A percentile compares a stretch with the other conserved stretches of the same genome.
These are phyloP conservation scores for Xylaria sp. DNA, from an alignment of 2,329 filamentous ascomycete genomes.

Conservation along the genomic window DNA sequence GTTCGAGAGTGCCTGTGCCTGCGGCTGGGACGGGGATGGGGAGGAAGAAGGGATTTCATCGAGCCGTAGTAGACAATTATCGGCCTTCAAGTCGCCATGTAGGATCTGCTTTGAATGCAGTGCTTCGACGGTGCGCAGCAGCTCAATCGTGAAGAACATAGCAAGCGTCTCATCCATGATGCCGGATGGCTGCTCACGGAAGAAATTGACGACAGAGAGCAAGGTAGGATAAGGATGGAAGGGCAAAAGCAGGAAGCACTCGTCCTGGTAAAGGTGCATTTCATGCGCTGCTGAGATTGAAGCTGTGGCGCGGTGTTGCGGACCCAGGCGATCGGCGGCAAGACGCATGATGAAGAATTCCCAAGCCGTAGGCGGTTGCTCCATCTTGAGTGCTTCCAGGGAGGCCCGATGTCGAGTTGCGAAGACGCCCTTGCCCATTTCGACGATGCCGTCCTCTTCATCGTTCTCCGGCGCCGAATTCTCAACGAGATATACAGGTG, in stretches of 20 bases:
- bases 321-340: slow-evolving; percentile 78
- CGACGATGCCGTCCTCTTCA: slow-evolving; percentile 55
- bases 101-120: slow-evolving; percentile 82
- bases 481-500: slow-evolving; percentile 92
- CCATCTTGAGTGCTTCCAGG: slow-evolving; percentile 93
- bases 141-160: slow-evolving; percentile 95
- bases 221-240: slow-evolving; percentile 90
- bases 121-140: slow-evolving; percentile 88
- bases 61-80: slow-evolving; percentile 92
- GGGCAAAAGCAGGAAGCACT: slow-evolving; percentile 88
- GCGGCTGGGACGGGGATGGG: slow-evolving; percentile 18
- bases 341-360: slow-evolving; percentile 96
- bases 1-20: slow-evolving; percentile 58
- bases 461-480: slow-evolving; percentile 66
- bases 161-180: slow-evolving; percentile 90
- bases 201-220: slow-evolving; percentile 92
- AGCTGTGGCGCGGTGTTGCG: slow-evolving; percentile 74
- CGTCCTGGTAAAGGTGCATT: slow-evolving; percentile 89
- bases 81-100: slow-evolving; percentile 93
- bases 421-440: slow-evolving; percentile 72
- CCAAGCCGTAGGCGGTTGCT: slow-evolving; percentile 88
- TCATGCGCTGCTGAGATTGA: slow-evolving; percentile 88
- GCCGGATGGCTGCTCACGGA: slow-evolving; percentile 74
- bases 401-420: slow-evolving; percentile 64
- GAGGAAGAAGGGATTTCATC: slow-evolving; percentile 56